Base-by-base conservation (phyloP, 495 filamentous ascomycete species). In the Hypoxylon intermedium region DNA sequence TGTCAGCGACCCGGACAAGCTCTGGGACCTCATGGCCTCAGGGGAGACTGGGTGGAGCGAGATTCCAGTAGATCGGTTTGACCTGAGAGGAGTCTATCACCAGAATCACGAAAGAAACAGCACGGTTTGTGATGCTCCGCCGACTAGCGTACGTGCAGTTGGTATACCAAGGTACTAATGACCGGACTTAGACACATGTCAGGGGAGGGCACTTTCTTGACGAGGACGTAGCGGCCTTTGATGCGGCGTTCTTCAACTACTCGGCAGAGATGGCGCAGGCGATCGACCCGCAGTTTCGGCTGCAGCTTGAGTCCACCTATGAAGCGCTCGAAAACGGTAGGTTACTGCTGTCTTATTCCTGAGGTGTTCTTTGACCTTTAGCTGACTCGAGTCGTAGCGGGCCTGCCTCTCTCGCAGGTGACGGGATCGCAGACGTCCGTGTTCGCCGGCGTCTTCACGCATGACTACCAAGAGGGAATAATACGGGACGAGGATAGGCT, bases 171-270 rank as follows among this genome's bases (percentile, higher is more conserved):
- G 24, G 24, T 7, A 26, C 24, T 7, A 3, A 4, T 26, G 7
- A 26, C 24, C 13, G 3, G 1, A 15, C 16, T 6, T 7, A 6
- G 11, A 28, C 5, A 15, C n/a, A 31, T 28, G 9, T 23, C 3
- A 28, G 26, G 52, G 19, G 45, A 13, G 1, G 60, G 26, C 19
- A 47, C 58, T 44, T 64, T 64, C 59, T 60, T 60, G 20, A 68
- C 7, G 15, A 53, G 40, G 40, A 68, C 44, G 30, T 67, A 0
- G 64, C 68, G 38, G 28, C 45, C 0, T 73, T 82, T 24, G 84
- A 87, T 50, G 75, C 81, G 40, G 58, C 68, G 5, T 85, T 86
- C 71, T 87, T 85, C 70, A 73, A 72, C 37, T 75, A 74, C 16
- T 42, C 18, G 72, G 65, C 12, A 62, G 72, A 0, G 63, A 83